A percentile compares a stretch with the other conserved stretches of the same genome.
Conservation (phyloP, 768 basidiomycete species). For the Boletus barrowsii region DNA sequence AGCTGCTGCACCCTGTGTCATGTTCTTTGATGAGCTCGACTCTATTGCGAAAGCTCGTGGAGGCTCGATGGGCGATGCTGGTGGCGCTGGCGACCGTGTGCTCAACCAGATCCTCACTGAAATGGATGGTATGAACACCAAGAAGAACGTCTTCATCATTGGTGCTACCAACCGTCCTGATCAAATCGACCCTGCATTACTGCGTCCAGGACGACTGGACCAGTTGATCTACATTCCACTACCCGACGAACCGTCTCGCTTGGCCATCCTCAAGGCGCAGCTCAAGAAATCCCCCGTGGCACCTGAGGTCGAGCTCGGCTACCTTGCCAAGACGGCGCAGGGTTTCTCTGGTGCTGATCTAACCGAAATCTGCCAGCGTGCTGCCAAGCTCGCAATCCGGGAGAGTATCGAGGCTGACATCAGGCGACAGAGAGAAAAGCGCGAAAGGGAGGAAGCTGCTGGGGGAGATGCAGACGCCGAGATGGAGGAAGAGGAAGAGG, state of each 20-base stretch:
- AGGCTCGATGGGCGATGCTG: slow-evolving; percentile 77
- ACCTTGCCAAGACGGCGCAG: slow-evolving; percentile 89
- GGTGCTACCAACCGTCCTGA: slow-evolving; percentile 97
- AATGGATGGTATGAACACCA: slow-evolving; percentile 98
- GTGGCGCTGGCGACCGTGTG: slow-evolving; percentile 97
- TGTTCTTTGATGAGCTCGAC: slow-evolving; percentile 99
- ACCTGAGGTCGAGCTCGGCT: slow-evolving; percentile 74
- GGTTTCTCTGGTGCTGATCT: slow-evolving; percentile 99
- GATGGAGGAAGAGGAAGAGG: slow-evolving; percentile 74
- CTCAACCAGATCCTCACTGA: slow-evolving; percentile 96
- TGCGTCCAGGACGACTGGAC: slow-evolving; percentile 97
- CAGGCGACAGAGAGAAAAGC: slow-evolving; percentile 69
- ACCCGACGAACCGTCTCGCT: slow-evolving; percentile 88
- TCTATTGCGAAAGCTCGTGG: slow-evolving; percentile 99
- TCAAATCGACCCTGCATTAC: slow-evolving; percentile 88
- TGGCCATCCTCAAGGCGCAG: slow-evolving; percentile 86
- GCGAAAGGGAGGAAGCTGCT: slow-evolving; percentile 70
- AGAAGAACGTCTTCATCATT: slow-evolving; percentile 99
- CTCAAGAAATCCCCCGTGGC: slow-evolving; percentile 92
- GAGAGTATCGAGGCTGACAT: slow-evolving; percentile 95
- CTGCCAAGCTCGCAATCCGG: slow-evolving; percentile 95
- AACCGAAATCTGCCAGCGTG: slow-evolving; percentile 98
- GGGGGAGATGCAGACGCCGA: slow-evolving; percentile 65
- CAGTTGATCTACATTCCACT: slow-evolving; percentile 99
- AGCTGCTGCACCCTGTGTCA: slow-evolving; percentile 97